Evolutionary conservation across 73 alveolate genomes (phyloP).

Genomic region (Halteria grandinella): DNA sequence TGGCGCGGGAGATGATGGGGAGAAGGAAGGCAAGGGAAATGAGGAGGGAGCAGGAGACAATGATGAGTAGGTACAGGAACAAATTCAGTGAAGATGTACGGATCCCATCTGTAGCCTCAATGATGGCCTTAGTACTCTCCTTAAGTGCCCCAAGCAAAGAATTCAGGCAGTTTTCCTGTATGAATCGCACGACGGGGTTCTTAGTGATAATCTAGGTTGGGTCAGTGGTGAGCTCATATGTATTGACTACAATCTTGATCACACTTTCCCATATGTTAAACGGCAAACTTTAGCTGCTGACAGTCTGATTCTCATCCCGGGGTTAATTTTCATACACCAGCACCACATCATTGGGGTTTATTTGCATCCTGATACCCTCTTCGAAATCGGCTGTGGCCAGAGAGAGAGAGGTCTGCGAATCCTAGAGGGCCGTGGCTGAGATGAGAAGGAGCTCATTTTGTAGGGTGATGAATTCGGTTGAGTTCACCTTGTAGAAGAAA

Average conservation of each 20-base stretch:
- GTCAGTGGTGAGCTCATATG: constrained; percentile 3
- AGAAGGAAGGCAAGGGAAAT: constrained; percentile 32
- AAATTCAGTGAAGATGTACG: background rate
- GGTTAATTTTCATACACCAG: background rate
- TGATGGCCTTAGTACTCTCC: constrained; percentile 47
- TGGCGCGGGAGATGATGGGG: constrained; percentile 39
- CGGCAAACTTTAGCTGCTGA: background rate
- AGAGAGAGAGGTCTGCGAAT: background rate
- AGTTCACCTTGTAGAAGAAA: background rate
- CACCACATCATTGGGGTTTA: constrained; percentile 24
- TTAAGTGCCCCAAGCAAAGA: constrained; percentile 8
- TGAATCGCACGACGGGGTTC: background rate
- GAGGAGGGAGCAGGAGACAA: constrained; percentile 39
- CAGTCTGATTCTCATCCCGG: constrained; percentile 13
- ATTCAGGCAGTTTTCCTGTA: constrained; percentile 35
- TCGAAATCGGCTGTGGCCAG: constrained; percentile 24
- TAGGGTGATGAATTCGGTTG: background rate
- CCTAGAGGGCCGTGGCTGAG: constrained; percentile 21
- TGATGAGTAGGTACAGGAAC: constrained; percentile 20
- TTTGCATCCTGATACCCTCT: background rate
- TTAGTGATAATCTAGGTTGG: background rate
- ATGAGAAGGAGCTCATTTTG: background rate
- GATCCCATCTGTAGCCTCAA: background rate
- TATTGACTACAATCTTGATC: constrained; percentile 7
- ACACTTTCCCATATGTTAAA: constrained; percentile 36